Evolutionary conservation across 164 flowering plant species (phyloP), one percentile per base, ranked within the genome.

Genomic region (Tinospora cordifolia): DNA sequence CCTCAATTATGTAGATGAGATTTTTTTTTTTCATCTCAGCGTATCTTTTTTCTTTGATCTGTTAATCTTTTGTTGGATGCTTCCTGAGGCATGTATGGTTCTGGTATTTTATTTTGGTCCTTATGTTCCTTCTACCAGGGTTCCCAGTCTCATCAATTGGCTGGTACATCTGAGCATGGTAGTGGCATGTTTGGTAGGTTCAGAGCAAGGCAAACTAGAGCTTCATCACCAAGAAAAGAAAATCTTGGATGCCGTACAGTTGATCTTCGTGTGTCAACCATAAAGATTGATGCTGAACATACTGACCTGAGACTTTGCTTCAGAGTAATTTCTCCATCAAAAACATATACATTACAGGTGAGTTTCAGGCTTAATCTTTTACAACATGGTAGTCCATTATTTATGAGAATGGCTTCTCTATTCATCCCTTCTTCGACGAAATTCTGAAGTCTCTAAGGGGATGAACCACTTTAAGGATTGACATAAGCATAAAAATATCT

Each of bases 261-360:
- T 80, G 92, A 93, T 84, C 87, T 92, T 51, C 86, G 78, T 22
- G 87, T 88, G 15, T 85, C 95, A 66, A 87, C 86, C 41, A 84
- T 92, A 78, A 92, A 92, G 81, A 82, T 89, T 77, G 96, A 92
- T 81, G 93, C 96, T 68, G 96, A 92, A 72, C 92, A 92, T 79
- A 72, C 88, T 63, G 93, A 90, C 80, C 81, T 92, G 25, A 91
- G 90, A 19, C 90, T 92, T 59, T 92, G 98, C 81, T 92, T 92
- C 76, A 81, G 98, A 81, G 82, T 92, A 70, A 89, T 92, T 68
- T 89, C 96, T 62, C 98, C 98, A 27, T 67, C 72, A 59, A 92
- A 90, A 79, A 81, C 87, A 24, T 91, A 84, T 74, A 93, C 94
- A 63, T 78, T 93, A 76, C 97, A 90, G 98, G 98, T 91, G 71